Conservation (phyloP, 176 grass and related monocot species). For the Juncus inflexus region DNA sequence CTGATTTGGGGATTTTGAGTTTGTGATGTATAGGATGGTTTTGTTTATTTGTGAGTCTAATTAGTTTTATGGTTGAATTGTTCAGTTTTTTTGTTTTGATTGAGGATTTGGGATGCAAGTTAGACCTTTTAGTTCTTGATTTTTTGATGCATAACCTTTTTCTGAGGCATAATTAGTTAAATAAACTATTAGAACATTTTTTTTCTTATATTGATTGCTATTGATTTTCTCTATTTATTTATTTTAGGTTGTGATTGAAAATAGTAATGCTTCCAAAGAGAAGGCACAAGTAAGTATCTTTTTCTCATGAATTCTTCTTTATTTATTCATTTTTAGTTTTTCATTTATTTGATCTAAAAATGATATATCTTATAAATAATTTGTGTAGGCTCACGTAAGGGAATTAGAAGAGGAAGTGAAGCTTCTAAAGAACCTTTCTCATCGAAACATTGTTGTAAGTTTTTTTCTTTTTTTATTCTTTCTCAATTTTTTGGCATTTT, state of each 20-base stretch:
- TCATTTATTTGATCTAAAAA: not conserved
- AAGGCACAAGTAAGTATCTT: conserved; percentile 79
- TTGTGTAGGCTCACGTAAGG: conserved; percentile 70
- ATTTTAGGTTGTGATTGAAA: conserved; percentile 78
- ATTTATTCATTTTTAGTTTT: too few species aligned
- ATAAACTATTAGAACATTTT: too few species aligned
- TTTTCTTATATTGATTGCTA: too few species aligned
- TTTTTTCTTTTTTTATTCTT: not conserved
- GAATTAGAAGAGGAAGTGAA: conserved; percentile 99
- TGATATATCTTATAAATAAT: conserved; percentile 18
- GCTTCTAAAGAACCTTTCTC: conserved; percentile 85
- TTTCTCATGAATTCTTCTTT: not conserved
- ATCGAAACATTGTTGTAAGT: conserved; percentile 97
- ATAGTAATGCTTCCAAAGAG: conserved; percentile 69
- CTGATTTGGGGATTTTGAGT: not conserved
- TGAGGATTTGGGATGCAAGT: not conserved
- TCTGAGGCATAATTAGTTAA: too few species aligned
- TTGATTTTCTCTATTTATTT: conserved; percentile 3
- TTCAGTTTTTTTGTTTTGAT: not conserved
- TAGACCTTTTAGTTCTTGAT: too few species aligned
- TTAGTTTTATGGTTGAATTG: not conserved
- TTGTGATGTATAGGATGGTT: too few species aligned
- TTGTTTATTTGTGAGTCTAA: too few species aligned
- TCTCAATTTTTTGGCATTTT: not conserved
- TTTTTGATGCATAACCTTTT: too few species aligned